These are phyloP conservation scores for Bruguiera gymnorhiza DNA, from an alignment of 345 rosid genomes.

Conservation along the genomic window DNA sequence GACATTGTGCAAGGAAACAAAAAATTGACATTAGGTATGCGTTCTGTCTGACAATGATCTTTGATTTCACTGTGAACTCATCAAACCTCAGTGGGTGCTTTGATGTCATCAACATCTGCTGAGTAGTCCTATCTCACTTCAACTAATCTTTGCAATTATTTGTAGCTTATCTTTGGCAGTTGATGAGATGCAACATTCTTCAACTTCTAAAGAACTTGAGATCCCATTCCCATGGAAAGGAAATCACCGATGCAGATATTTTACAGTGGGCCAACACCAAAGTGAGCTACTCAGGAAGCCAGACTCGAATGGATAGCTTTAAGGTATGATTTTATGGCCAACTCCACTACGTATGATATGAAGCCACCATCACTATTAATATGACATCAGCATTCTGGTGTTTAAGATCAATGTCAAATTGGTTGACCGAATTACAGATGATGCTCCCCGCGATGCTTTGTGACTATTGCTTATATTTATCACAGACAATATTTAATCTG, in stretches of 20 bases:
- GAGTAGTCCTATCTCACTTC: neutral
- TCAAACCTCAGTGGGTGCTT: neutral
- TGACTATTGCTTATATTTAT: neutral
- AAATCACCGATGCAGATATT: slow-evolving; percentile 77
- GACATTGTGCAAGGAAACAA: slow-evolving; percentile 95
- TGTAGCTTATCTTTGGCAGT: slow-evolving; percentile 90
- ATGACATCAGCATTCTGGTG: neutral
- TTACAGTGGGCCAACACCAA: slow-evolving; percentile 85
- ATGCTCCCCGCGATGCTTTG: too few species aligned
- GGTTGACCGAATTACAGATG: neutral
- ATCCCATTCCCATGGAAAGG: slow-evolving; percentile 85
- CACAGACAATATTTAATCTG: neutral
- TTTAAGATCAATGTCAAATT: neutral
- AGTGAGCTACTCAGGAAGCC: slow-evolving; percentile 66
- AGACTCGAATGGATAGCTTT: slow-evolving; percentile 71
- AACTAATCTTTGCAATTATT: slow-evolving; percentile 7
- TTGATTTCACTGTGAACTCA: neutral
- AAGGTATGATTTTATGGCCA: slow-evolving; percentile 46
- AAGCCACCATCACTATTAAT: neutral
- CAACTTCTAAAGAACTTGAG: slow-evolving; percentile 93
- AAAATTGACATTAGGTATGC: slow-evolving; percentile 77
- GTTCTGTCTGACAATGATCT: slow-evolving; percentile 4
- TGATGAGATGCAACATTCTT: slow-evolving; percentile 91
- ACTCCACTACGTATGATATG: neutral
- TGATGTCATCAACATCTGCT: neutral